Evolutionary conservation across 805 yeast genomes (phyloP), one percentile per base, ranked within the genome.

Genomic region (Candida adriatica): DNA sequence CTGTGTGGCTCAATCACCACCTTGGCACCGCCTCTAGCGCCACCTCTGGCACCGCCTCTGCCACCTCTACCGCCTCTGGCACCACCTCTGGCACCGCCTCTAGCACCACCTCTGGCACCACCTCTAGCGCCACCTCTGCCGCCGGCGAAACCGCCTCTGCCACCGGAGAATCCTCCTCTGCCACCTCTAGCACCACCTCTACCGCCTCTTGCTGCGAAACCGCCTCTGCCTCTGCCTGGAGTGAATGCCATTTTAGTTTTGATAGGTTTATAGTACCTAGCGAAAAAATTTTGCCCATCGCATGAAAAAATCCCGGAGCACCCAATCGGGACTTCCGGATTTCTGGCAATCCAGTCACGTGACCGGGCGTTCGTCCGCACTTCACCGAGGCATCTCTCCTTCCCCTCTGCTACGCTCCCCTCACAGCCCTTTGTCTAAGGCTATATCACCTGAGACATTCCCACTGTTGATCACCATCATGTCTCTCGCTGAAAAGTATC

Each of bases 1-100:
- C 96, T 83, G 68, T 92, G 98, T 53, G 97, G 96, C 70, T 92
- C 98, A 51, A 90, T 81, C 56, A 90, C 85, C 49, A 90, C 97
- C 72, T 83, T 92, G 53, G 96, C 95, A 61, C 94, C 94, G 53
- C 90, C 92, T 46, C 70, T 58, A 44, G 90, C 88, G 62, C 92
- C 94, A 46, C 88, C 90, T 41, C 77, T 50, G 39, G 77, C 80
- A 55, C 83, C 87, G 48, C 84, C 78, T 43, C 81, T 61, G 38
- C 74, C 76, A 49, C 83, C 69, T 41, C 70, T 75, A 34, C 66
- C 54, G 27, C 68, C 66, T 38, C 79, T 74, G 36, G 82, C 74
- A 36, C 73, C 56, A 33, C 72, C 72, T 26, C 82, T 74, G 28
- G 56, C 44, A 26, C 70, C 71, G 40, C 76, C 71, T 37, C 70